Percentiles rank a stretch among this genome's conserved stretches.
Conservation (phyloP, 1,139 yeast species). For the Suhomyces chickasaworum region DNA sequence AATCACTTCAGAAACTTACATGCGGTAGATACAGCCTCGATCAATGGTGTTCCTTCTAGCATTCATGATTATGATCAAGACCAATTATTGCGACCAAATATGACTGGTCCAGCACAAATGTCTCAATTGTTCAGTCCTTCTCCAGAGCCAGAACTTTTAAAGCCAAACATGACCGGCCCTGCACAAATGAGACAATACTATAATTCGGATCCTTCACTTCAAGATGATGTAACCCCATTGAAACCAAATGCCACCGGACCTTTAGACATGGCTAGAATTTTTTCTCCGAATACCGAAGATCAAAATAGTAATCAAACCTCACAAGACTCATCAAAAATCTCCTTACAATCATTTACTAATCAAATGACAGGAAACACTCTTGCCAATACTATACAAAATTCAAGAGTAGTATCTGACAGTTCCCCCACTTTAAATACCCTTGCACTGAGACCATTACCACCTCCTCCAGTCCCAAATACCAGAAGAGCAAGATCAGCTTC, state of each 20-base stretch:
- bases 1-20: constrained; percentile 64
- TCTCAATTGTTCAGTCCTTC: constrained; percentile 30
- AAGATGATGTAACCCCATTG: constrained; percentile 20
- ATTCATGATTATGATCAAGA: constrained; percentile 36
- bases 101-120: constrained; percentile 58
- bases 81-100: constrained; percentile 47
- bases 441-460: constrained; percentile 32
- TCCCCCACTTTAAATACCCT: constrained; percentile 21
- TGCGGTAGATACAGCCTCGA: constrained; percentile 65
- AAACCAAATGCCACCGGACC: constrained; percentile 45
- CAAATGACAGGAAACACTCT: constrained; percentile 50
- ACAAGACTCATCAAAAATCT: constrained; percentile 36
- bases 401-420: constrained; percentile 22
- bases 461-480: constrained; percentile 42
- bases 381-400: constrained; percentile 41
- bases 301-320: constrained; percentile 10
- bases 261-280: constrained; percentile 39
- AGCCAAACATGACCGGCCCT: constrained; percentile 33
- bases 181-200: constrained; percentile 26
- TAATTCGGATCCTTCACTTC: constrained; percentile 10
- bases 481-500: constrained; percentile 46
- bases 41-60: constrained; percentile 57
- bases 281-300: constrained; percentile 23
- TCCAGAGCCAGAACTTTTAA: constrained; percentile 25
- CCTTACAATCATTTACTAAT: constrained; percentile 45